Percentiles rank a stretch among this genome's conserved stretches.
Conservation (phyloP, 108 stramenopile genomes). For the Pseudonitzschia multistriata region DNA sequence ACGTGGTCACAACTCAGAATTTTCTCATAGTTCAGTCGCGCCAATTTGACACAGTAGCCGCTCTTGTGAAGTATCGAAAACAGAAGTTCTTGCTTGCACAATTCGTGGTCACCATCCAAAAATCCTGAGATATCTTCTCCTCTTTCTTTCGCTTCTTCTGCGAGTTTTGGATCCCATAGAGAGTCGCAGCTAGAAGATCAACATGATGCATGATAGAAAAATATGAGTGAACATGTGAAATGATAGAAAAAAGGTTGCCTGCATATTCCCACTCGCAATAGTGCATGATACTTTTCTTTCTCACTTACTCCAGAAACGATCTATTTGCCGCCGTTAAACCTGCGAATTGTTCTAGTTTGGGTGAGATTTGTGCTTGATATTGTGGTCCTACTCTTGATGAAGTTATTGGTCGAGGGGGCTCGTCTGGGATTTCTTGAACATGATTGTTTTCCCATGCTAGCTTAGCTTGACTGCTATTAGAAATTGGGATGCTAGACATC, state of each 20-base stretch:
- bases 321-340: not conserved
- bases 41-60: constrained; percentile 40
- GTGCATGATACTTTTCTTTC: too few relatives aligned
- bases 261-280: too few relatives aligned
- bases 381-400: constrained; percentile 21
- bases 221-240: not conserved
- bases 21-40: constrained; percentile 24
- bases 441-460: not conserved
- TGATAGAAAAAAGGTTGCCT: not conserved
- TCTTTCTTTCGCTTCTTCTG: constrained; percentile 29
- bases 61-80: constrained; percentile 42
- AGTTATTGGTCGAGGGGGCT: constrained; percentile 3
- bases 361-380: constrained; percentile 23
- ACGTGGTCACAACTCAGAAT: not conserved
- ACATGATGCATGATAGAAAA: too few relatives aligned
- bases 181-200: constrained; percentile 9
- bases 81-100: constrained; percentile 41
- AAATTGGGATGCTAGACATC: not conserved
- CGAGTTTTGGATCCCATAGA: constrained; percentile 53
- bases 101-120: constrained; percentile 29
- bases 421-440: constrained; percentile 23
- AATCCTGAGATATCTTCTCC: constrained; percentile 53
- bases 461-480: not conserved
- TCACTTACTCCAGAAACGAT: constrained; percentile 20
- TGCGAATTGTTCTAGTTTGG: not conserved